A percentile compares a stretch with the other conserved stretches of the same genome.
Evolutionary conservation across 345 rosid species (phyloP).

Genomic region (Gossypium thurberi): DNA sequence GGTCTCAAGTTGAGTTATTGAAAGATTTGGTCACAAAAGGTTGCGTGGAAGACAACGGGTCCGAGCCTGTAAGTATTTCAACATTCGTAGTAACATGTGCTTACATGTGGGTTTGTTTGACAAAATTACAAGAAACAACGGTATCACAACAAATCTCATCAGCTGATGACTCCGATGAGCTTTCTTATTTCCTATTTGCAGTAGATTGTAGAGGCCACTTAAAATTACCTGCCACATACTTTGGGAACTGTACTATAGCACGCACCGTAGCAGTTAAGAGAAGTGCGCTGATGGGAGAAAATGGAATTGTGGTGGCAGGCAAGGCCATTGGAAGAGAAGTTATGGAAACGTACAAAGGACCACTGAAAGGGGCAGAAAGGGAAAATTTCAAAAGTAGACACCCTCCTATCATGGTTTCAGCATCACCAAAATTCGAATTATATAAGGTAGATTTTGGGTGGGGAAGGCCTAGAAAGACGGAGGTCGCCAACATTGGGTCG

Average conservation of each 20-base stretch:
- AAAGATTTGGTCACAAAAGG: constrained; percentile 14
- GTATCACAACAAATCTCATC: not conserved
- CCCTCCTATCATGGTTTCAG: not conserved
- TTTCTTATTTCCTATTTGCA: not conserved
- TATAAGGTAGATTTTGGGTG: constrained; percentile 40
- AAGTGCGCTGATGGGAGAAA: constrained; percentile 11
- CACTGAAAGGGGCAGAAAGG: constrained; percentile 29
- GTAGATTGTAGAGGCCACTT: constrained; percentile 3
- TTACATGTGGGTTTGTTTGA: constrained; percentile 6
- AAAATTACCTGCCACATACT: constrained; percentile 18
- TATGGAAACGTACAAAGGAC: not conserved
- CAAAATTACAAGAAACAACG: not conserved
- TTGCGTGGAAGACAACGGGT: not conserved
- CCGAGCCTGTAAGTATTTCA: not conserved
- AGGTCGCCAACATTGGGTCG: constrained; percentile 23
- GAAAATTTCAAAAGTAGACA: constrained; percentile 16
- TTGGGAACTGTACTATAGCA: constrained; percentile 31
- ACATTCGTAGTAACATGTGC: constrained; percentile 5
- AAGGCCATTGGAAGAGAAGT: constrained; percentile 28
- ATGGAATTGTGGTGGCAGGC: constrained; percentile 31
- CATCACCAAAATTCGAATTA: constrained; percentile 35
- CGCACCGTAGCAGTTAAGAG: not conserved
- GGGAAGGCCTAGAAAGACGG: constrained; percentile 38
- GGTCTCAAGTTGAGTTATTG: constrained; percentile 20
- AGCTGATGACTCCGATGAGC: not conserved